Base-by-base conservation (phyloP, 192 early-diverging fungal genomes). In the Spizellomyces punctatus region DNA sequence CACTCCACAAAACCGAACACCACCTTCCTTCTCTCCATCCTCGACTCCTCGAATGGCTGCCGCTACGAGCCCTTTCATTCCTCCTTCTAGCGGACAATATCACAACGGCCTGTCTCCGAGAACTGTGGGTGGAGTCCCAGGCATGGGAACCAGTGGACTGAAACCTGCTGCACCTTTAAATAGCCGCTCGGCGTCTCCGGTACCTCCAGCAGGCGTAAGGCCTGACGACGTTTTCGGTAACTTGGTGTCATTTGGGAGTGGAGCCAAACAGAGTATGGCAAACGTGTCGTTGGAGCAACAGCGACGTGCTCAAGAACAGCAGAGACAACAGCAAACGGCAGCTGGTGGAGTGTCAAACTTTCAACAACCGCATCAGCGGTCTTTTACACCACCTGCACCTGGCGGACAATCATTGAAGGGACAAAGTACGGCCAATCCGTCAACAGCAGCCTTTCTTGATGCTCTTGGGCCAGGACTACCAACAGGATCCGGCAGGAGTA, bases 271-370 rank as follows among this genome's bases (percentile, higher is more conserved):
- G 36, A 49, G 50, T 46, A n/a, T 59, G 47, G 50, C 21, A 4
- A 47, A 43, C 6, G 60, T 72, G 76, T 50, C 76, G 21, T 50
- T 73, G 69, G 70, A 73, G 41, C 76, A 72, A 54, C 62, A 65
- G 42, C 48, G 63, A 49, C 16, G 21, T 45, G 57, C 46, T 6
- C 42, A 52, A 22, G 52, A 78, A 54, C 73, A 63, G 59, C 66
- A 63, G 16, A 14, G 17, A 12, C 65, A 61, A 46, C 49, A 67
- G 42, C 71, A 73, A 49, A 50, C 44, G 22, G 6, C 49, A 9
- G 42, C 59, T 59, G 19, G 49, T 12, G 64, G n/a, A 6, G 63
- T 46, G 48, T 9, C 47, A 63, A 16, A 41, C 46, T 21, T 12
- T 19, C 41, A 49, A 48, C 14, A 6, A 7, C 7, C 41, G 22